Base-by-base conservation (phyloP, 176 grass and related monocot genomes). In the Oryza meyeriana region DNA sequence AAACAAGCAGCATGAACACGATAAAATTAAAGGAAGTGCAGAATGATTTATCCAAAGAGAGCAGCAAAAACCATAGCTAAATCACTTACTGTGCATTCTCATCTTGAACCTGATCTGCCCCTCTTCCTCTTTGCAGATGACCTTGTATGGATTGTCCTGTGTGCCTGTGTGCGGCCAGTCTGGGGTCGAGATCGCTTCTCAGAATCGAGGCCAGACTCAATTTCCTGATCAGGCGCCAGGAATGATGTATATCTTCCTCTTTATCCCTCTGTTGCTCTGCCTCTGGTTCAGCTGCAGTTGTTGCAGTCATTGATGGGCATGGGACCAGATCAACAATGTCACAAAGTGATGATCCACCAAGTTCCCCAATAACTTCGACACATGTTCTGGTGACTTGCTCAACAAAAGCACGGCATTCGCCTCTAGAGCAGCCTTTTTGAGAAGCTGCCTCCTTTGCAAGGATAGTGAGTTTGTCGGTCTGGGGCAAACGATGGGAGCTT, bases 401-500 rank as follows among this genome's bases (percentile, higher is more conserved):
- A 72, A 79, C 69, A 71, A 85, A 86, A 79, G 58, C 76, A 39
- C 38, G 69, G 4, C 76, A 86, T 79, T 73, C 58, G 3, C 76
- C 41, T 79, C 68, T 73, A 18, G 41, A 17, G 31, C 76, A 86
- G 0, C 31, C 58, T 48, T 86, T 79, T 24, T 79, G 67, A 65
- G 84, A 22, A 66, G 25, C 8, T 65, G 84, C 76, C 24, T 79
- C 76, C 32, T 80, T 86, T 1, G 32, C 76, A 68, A 86, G 59
- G 68, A 66, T 31, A 24, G 84, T 65, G 84, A 86, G 76, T 32
- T 79, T 80, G 76, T 86, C 84, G 0, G 76, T 86, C 76, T 86
- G 41, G 59, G 17, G 39, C 1, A 2, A 86, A 86, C 72, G 18
- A 32, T 20, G 3, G 17, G 64, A 30, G 33, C 20, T 39, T 65